Conservation (phyloP, 306 rosid genomes). For the Prunus padus region DNA sequence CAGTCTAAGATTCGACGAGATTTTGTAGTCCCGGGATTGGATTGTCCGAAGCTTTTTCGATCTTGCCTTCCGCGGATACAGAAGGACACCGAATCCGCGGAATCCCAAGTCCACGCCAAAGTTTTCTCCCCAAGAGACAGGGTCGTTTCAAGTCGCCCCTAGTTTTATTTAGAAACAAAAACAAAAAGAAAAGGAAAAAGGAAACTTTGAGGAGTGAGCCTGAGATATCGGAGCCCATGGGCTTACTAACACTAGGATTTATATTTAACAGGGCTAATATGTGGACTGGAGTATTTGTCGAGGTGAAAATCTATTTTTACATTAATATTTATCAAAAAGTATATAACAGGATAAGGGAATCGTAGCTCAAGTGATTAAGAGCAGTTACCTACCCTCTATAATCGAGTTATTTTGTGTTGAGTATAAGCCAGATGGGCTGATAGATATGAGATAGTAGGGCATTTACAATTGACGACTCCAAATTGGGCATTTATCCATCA, state of each 20-base stretch:
- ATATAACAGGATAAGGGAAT: no score
- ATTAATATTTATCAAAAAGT: no score
- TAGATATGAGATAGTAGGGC: no score
- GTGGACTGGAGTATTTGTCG: neutral
- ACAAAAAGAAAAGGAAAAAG: neutral
- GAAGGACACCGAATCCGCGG: slow-evolving; percentile 12
- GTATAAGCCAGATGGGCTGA: no score
- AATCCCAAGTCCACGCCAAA: slow-evolving; percentile 20
- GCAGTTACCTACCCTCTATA: no score
- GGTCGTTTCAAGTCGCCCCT: neutral
- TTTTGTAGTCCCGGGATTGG: neutral
- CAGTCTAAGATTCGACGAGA: no score
- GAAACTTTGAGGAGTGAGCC: neutral
- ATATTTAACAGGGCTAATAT: neutral
- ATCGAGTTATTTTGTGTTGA: no score
- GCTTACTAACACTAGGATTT: neutral
- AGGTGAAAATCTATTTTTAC: no score
- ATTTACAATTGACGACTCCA: no score
- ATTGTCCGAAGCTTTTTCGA: slow-evolving; percentile 5
- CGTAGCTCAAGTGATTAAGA: no score
- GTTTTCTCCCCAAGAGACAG: neutral
- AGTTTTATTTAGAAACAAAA: neutral
- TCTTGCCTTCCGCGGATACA: slow-evolving; percentile 16
- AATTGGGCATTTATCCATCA: no score
- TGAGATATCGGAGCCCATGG: neutral